Percentiles rank a stretch among this genome's conserved stretches.
Conservation (phyloP, 176 grass and related monocot species). For the Urochloa ruziziensis region DNA sequence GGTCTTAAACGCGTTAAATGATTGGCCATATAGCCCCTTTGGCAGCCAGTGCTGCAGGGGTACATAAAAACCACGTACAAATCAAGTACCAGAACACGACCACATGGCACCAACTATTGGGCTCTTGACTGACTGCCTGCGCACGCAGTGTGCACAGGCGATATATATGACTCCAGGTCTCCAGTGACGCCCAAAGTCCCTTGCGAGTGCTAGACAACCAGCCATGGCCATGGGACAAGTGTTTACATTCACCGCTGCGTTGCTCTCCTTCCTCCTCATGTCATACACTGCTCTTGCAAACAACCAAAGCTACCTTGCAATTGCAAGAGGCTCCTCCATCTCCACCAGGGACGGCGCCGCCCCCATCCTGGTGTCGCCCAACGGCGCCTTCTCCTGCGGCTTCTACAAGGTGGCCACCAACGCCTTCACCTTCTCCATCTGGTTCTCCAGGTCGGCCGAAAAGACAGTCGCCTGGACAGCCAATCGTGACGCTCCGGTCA, state of each 20-base stretch:
- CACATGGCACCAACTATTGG: no score
- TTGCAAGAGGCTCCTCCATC: conserved; percentile 4
- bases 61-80: no score
- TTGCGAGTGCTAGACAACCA: background rate
- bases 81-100: no score
- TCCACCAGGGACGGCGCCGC: conserved; percentile 7
- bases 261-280: background rate
- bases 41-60: no score
- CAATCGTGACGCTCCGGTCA: conserved; percentile 51
- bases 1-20: no score
- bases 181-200: conserved; percentile 17
- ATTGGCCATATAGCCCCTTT: no score
- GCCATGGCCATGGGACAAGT: background rate
- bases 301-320: no score
- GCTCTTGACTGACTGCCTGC: no score
- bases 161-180: no score
- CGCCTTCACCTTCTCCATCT: conserved; percentile 62
- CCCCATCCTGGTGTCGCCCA: conserved; percentile 32
- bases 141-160: no score
- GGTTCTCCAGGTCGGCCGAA: conserved; percentile 27
- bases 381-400: conserved; percentile 42
- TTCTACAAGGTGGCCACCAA: conserved; percentile 64
- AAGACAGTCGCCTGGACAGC: conserved; percentile 49
- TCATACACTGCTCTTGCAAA: background rate
- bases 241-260: background rate